Percentiles rank a stretch among this genome's conserved stretches.
Conservation (phyloP, 352 stramenopile genomes). For the Pythium periplocum region DNA sequence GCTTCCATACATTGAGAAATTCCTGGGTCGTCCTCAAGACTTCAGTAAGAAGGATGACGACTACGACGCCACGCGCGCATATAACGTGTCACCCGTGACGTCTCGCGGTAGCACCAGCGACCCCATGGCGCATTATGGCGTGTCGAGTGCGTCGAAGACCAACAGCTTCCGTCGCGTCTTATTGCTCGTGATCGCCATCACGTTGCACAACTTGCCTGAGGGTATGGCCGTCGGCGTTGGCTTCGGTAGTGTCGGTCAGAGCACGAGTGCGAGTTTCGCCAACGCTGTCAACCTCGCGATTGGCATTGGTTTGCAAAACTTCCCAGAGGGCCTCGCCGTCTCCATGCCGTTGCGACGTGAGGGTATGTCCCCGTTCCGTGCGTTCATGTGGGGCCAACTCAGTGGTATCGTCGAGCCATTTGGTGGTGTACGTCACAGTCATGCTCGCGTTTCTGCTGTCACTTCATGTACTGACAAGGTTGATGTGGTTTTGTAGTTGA, state of each 20-base stretch:
- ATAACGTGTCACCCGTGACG: slow-evolving; percentile 1
- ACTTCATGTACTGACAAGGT: slow-evolving; percentile 1
- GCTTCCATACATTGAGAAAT: slow-evolving; percentile 53
- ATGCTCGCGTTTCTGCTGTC: not conserved
- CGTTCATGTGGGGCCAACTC: slow-evolving; percentile 89
- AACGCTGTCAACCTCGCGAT: slow-evolving; percentile 86
- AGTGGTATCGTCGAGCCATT: slow-evolving; percentile 87
- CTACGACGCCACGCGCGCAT: slow-evolving; percentile 16
- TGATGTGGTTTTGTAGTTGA: slow-evolving; percentile 33
- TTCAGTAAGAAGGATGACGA: slow-evolving; percentile 53
- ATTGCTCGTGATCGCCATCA: slow-evolving; percentile 87
- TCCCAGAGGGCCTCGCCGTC: slow-evolving; percentile 85
- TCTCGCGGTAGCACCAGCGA: slow-evolving; percentile 7
- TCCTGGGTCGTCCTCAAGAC: slow-evolving; percentile 30
- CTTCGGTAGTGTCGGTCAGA: slow-evolving; percentile 83
- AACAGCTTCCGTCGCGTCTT: slow-evolving; percentile 73
- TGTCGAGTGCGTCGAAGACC: slow-evolving; percentile 8
- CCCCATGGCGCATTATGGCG: slow-evolving; percentile 25
- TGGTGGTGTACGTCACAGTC: slow-evolving; percentile 54
- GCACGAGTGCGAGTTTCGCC: slow-evolving; percentile 55
- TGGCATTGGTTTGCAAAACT: slow-evolving; percentile 88
- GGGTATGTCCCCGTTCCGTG: slow-evolving; percentile 74
- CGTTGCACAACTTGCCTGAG: slow-evolving; percentile 88
- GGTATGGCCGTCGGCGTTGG: slow-evolving; percentile 87
- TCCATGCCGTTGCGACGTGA: slow-evolving; percentile 84